Evolutionary conservation across 2,329 filamentous ascomycete species (phyloP).

Genomic region (Tolypocladium tropicale): DNA sequence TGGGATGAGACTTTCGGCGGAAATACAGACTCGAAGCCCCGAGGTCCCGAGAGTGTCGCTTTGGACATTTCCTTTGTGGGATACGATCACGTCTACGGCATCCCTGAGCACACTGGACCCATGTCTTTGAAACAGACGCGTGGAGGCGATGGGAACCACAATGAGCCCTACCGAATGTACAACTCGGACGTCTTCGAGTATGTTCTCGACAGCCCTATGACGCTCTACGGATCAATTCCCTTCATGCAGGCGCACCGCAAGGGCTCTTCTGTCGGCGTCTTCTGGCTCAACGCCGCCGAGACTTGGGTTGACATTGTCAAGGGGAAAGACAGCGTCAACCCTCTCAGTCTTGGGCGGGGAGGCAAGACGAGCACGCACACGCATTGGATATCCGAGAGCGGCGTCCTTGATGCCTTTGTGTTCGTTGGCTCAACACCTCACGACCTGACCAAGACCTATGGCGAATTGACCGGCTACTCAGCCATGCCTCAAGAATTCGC

Average conservation of each 20-base stretch:
- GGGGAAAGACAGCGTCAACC: slow-evolving; percentile 61
- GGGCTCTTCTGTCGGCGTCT: slow-evolving; percentile 86
- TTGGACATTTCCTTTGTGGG: slow-evolving; percentile 87
- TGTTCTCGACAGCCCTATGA: slow-evolving; percentile 95
- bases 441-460: slow-evolving; percentile 72
- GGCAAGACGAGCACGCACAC: slow-evolving; percentile 71
- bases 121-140: slow-evolving; percentile 84
- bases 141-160: slow-evolving; percentile 74
- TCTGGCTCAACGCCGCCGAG: slow-evolving; percentile 95
- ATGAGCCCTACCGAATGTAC: slow-evolving; percentile 87
- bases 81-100: slow-evolving; percentile 87
- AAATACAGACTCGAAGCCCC: slow-evolving; percentile 91
- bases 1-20: slow-evolving; percentile 97
- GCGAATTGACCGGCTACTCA: slow-evolving; percentile 83
- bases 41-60: slow-evolving; percentile 82
- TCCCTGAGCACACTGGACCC: slow-evolving; percentile 84
- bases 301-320: slow-evolving; percentile 97
- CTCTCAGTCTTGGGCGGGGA: slow-evolving; percentile 60
- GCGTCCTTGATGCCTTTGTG: slow-evolving; percentile 84
- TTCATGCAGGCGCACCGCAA: slow-evolving; percentile 97
- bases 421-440: slow-evolving; percentile 83
- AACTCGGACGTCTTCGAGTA: slow-evolving; percentile 98
- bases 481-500: slow-evolving; percentile 87
- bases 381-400: slow-evolving; percentile 94
- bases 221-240: slow-evolving; percentile 91